Evolutionary conservation across 768 basidiomycete genomes (phyloP).

Genomic region (Suillus spraguei): DNA sequence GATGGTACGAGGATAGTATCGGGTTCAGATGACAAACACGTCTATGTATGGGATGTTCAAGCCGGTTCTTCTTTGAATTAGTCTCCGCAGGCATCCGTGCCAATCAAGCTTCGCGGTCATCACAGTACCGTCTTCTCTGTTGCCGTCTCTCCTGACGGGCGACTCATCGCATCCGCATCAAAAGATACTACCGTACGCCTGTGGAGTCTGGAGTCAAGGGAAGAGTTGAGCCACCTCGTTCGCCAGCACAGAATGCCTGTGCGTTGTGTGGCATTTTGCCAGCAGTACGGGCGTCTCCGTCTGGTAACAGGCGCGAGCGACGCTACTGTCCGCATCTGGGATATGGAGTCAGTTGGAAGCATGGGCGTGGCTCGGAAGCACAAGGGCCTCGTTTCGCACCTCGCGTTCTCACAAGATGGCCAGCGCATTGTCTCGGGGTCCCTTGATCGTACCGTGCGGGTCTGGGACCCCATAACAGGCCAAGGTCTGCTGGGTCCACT

Average conservation of each 20-base stretch:
- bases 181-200: slow-evolving; percentile 34
- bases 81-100: slow-evolving; percentile 1
- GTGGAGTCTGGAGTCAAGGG: slow-evolving; percentile 25
- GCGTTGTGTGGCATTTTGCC: slow-evolving; percentile 27
- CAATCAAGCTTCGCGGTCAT: slow-evolving; percentile 24
- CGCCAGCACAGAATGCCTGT: slow-evolving; percentile 30
- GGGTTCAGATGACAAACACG: slow-evolving; percentile 31
- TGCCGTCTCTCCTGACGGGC: slow-evolving; percentile 33
- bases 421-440: slow-evolving; percentile 32
- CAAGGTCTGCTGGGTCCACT: slow-evolving; percentile 23
- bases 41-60: slow-evolving; percentile 33
- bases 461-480: slow-evolving; percentile 32
- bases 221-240: slow-evolving; percentile 27
- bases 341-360: slow-evolving; percentile 30
- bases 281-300: slow-evolving; percentile 26
- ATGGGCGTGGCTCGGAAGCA: slow-evolving; percentile 28
- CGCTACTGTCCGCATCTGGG: slow-evolving; percentile 33
- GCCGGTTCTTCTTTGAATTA: slow-evolving; percentile 19
- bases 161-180: slow-evolving; percentile 32
- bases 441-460: slow-evolving; percentile 29
- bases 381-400: slow-evolving; percentile 27
- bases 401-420: slow-evolving; percentile 33
- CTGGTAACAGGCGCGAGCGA: slow-evolving; percentile 32
- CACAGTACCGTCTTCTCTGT: slow-evolving; percentile 28
- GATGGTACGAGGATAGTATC: slow-evolving; percentile 33